Percentiles rank a stretch among this genome's conserved stretches.
Conservation (phyloP, 805 yeast genomes). For the Lipomyces yamadae region DNA sequence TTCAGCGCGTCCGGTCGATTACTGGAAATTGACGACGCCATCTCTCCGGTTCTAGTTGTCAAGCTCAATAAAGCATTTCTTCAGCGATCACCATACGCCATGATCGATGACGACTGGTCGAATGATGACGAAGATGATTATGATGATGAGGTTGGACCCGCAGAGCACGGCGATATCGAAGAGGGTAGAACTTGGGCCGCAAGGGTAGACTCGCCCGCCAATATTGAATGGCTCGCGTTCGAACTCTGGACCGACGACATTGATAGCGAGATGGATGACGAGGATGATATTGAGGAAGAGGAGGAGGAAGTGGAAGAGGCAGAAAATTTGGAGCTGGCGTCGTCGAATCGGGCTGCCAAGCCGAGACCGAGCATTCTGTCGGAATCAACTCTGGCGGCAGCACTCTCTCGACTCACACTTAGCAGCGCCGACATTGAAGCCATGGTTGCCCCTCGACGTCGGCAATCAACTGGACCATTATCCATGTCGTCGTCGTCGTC, state of each 20-base stretch:
- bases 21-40: slow-evolving; percentile 63
- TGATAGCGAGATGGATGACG: slow-evolving; percentile 31
- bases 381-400: slow-evolving; percentile 20
- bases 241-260: slow-evolving; percentile 38
- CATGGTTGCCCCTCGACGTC: slow-evolving; percentile 10
- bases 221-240: slow-evolving; percentile 41
- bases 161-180: slow-evolving; percentile 40
- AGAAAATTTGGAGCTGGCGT: slow-evolving; percentile 32
- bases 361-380: slow-evolving; percentile 9
- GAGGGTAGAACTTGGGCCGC: slow-evolving; percentile 10
- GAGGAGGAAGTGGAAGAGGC: slow-evolving; percentile 43
- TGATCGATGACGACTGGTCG: slow-evolving; percentile 17
- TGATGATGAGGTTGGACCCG: slow-evolving; percentile 51
- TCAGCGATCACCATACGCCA: slow-evolving; percentile 19
- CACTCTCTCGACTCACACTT: slow-evolving; percentile 25
- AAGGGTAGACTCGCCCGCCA: slow-evolving; percentile 28
- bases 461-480: not conserved
- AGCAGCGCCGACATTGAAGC: slow-evolving; percentile 26
- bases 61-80: slow-evolving; percentile 50
- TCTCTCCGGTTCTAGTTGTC: slow-evolving; percentile 68
- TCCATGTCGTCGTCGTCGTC: not conserved
- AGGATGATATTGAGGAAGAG: slow-evolving; percentile 42
- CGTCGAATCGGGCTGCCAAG: not conserved
- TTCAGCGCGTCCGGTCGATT: slow-evolving; percentile 73
- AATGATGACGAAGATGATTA: slow-evolving; percentile 39